Base-by-base conservation (phyloP, 257 asterid genomes). In the Cordia subcordata region DNA sequence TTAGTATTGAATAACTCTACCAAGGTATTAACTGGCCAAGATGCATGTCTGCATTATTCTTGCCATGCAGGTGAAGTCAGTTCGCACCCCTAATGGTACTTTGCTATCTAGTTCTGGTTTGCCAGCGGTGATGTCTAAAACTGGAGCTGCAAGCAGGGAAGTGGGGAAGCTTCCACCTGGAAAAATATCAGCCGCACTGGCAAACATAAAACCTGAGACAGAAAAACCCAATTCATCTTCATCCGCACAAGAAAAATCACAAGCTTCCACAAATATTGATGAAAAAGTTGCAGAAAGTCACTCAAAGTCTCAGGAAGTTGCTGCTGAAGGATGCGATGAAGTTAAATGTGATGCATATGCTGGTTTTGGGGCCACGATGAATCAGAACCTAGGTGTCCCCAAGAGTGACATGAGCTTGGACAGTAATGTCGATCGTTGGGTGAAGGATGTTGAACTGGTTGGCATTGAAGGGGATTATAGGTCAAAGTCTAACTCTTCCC, bases 81-180 rank as follows among this genome's bases (percentile, higher is more conserved):
- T 64, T 53, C 83, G 84, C 45, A 77, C 98, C 40, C 91, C 98
- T 32, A 83, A 55, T 49, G 89, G 87, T 59, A 66, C 77, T 49
- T 45, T 61, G 62, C 81, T 42, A 47, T 64, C 80, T 65, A 81
- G 60, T 66, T 55, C 79, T 47, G 68, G 74, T 35, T 54, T 72
- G 58, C 81, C 65, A 2, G 47, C 75, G 9, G 65, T 33, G 58
- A 27, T 78, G 44, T 67, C 85, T 67, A 87, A 68, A 74, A 66
- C 42, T 55, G 85, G 79, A 38, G 50, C 78, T 72, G 75, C 73
- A 62, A 33, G 65, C 66, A 77, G 79, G 63, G 87, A 80, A 86
- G 63, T 58, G 58, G 65, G 66, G 23, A 83, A 83, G 68, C 64
- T 59, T 70, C 74, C 83, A 64, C 69, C 67, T 18, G 57, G 82